Evolutionary conservation across 2,329 filamentous ascomycete species (phyloP).

Genomic region (Penicillium sp.): DNA sequence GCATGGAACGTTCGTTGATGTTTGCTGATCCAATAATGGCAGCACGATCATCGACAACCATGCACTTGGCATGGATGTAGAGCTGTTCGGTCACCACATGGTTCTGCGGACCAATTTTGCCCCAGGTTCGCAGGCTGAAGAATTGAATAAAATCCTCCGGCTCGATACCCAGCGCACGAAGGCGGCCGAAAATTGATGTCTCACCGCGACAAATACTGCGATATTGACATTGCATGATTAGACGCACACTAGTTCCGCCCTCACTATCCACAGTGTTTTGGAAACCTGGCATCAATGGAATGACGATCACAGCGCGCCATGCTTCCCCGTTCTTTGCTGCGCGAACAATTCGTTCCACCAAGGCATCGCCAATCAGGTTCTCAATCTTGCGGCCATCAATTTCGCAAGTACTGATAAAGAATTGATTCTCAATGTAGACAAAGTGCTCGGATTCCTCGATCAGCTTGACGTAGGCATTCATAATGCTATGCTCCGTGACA

Average conservation of each 20-base stretch:
- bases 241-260: slow-evolving; percentile 87
- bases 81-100: slow-evolving; percentile 90
- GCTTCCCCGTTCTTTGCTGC: slow-evolving; percentile 81
- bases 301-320: slow-evolving; percentile 86
- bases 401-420: slow-evolving; percentile 92
- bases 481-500: slow-evolving; percentile 88
- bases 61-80: slow-evolving; percentile 97
- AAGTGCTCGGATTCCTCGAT: slow-evolving; percentile 96
- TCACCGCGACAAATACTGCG: slow-evolving; percentile 93
- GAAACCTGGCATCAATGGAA: slow-evolving; percentile 97
- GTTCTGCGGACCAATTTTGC: slow-evolving; percentile 79
- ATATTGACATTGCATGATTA: slow-evolving; percentile 97
- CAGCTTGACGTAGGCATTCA: slow-evolving; percentile 90
- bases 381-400: slow-evolving; percentile 83
- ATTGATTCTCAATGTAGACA: slow-evolving; percentile 98
- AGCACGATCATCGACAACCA: slow-evolving; percentile 90
- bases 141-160: slow-evolving; percentile 96
- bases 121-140: slow-evolving; percentile 90
- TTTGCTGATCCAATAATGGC: slow-evolving; percentile 96
- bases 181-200: slow-evolving; percentile 83
- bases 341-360: slow-evolving; percentile 86
- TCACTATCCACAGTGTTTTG: slow-evolving; percentile 94
- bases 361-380: slow-evolving; percentile 90
- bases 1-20: slow-evolving; percentile 96
- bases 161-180: slow-evolving; percentile 77